Evolutionary conservation across 148 eudicot species (phyloP).

Genomic region (Chenopodium album): DNA sequence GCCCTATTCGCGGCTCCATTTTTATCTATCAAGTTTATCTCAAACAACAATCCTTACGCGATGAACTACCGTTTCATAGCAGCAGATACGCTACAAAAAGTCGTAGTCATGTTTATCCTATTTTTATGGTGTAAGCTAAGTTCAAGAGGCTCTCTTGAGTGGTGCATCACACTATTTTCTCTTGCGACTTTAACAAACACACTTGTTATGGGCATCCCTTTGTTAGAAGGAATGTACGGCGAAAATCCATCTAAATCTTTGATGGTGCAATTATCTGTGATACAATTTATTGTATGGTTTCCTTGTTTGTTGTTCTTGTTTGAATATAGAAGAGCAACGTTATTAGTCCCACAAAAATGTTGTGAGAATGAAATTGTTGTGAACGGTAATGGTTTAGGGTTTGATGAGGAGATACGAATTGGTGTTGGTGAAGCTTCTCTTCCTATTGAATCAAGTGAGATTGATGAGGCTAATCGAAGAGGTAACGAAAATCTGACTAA

Average conservation of each 20-base stretch:
- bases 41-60: constrained; percentile 65
- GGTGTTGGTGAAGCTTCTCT: constrained; percentile 46
- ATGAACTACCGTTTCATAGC: constrained; percentile 82
- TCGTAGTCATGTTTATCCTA: constrained; percentile 46
- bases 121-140: constrained; percentile 56
- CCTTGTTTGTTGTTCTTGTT: constrained; percentile 73
- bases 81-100: constrained; percentile 69
- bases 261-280: constrained; percentile 76
- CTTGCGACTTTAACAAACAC: constrained; percentile 71
- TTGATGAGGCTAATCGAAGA: constrained; percentile 23
- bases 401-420: constrained; percentile 50
- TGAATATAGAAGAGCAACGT: constrained; percentile 69
- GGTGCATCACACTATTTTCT: constrained; percentile 75
- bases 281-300: constrained; percentile 77
- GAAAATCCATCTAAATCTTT: constrained; percentile 46
- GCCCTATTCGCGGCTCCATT: constrained; percentile 81
- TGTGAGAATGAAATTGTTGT: constrained; percentile 43
- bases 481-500: constrained; percentile 43
- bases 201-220: constrained; percentile 83
- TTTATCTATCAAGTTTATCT: constrained; percentile 73
- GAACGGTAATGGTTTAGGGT: neutral
- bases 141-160: constrained; percentile 60
- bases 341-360: constrained; percentile 45
- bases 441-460: neutral
- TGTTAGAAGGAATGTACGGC: constrained; percentile 81